Base-by-base conservation (phyloP, 345 rosid species). In the Mangifera indica region DNA sequence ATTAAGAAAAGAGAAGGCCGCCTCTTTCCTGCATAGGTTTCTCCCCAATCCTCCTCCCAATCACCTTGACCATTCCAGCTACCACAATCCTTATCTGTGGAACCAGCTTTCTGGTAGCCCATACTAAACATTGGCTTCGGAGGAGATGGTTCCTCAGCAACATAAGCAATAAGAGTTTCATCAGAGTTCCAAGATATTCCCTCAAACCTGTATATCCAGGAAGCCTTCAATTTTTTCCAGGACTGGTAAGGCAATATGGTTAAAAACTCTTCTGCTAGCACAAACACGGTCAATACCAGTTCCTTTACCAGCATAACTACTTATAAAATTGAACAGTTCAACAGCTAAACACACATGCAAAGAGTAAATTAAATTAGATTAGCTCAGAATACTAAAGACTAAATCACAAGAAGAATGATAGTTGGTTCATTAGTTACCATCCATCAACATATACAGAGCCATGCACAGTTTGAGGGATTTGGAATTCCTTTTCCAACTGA, bases 41-140 rank as follows among this genome's bases (percentile, higher is more conserved):
- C 98, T 52, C 98, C 98, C 98, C 98, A 94, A 29, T 85, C 92
- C 82, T 92, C 99, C 81, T 91, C 93, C 95, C 93, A 92, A 80
- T 95, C 96, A 54, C 99, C 99, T 81, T 84, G 93, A 76, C 93
- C 98, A 82, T 87, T 89, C 99, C 99, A 95, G 89, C 82, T 84
- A 66, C 79, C 82, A 70, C 72, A 21, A 60, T 91, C 94, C 62
- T 84, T 91, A 15, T 87, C 93, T 37, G 72, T 68, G 48, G 87
- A 76, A 52, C 80, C 80, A 21, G 76, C 79, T 80, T 83, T 87
- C 76, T 74, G 84, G 77, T 84, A 90, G 68, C 97, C 94, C 5
- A 67, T 49, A 81, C 80, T 77, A 78, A 92, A 92, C 8, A 79
- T 82, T 67, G 98, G 98, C 82, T 85, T 88, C 55, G 79, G 66